Evolutionary conservation across 1,284 basidiomycete genomes (phyloP).

Genomic region (Meira miltonrushii): DNA sequence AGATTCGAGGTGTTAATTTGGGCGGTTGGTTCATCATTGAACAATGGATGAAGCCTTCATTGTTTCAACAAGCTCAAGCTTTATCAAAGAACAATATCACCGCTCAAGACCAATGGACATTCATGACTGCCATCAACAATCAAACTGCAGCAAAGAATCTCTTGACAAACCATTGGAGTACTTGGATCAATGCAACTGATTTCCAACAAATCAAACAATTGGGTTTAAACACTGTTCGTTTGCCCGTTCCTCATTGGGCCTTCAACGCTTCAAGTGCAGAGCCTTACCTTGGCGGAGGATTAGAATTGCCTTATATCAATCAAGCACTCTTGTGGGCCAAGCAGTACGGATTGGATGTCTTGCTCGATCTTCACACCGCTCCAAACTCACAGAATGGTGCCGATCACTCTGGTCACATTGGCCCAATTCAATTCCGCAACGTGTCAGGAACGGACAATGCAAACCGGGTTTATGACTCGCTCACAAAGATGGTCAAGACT

Average conservation of each 20-base stretch:
- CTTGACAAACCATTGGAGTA: constrained; percentile 46
- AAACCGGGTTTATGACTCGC: not conserved
- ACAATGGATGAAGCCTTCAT: constrained; percentile 6
- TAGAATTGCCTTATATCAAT: constrained; percentile 6
- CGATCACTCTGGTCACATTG: constrained; percentile 13
- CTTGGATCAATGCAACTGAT: constrained; percentile 53
- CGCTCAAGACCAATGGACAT: constrained; percentile 7
- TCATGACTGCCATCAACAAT: not conserved
- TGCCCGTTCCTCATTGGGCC: constrained; percentile 10
- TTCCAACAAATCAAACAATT: constrained; percentile 50
- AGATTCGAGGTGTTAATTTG: constrained; percentile 4
- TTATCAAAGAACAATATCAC: not conserved
- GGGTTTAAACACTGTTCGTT: constrained; percentile 52
- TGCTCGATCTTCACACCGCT: constrained; percentile 52
- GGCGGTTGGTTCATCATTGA: constrained; percentile 12
- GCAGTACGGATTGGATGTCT: constrained; percentile 44
- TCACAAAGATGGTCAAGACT: constrained; percentile 8
- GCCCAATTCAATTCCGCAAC: constrained; percentile 7
- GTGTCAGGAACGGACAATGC: constrained; percentile 3
- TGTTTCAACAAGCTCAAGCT: not conserved
- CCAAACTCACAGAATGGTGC: constrained; percentile 31
- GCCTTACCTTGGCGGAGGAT: constrained; percentile 7
- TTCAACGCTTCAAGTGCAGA: constrained; percentile 9
- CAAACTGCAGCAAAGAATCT: not conserved
- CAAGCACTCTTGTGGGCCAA: constrained; percentile 16